Conservation (phyloP, 2,329 filamentous ascomycete genomes). For the Ascochyta koolunga region DNA sequence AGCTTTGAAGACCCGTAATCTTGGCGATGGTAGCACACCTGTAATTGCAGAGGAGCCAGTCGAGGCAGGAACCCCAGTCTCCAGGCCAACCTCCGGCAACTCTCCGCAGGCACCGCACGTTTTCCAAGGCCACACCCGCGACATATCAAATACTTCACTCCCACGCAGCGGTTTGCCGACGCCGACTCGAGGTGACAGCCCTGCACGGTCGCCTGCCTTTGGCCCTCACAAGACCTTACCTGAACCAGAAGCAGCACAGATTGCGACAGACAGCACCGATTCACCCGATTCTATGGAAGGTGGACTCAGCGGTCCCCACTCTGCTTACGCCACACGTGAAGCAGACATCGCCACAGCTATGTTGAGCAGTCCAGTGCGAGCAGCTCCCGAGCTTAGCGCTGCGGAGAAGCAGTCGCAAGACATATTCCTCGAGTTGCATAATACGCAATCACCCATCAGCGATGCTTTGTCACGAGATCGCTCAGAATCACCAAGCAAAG, state of each 20-base stretch:
- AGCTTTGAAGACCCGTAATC: slow-evolving; percentile 47
- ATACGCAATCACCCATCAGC: slow-evolving; percentile 33
- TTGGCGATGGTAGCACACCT: slow-evolving; percentile 53
- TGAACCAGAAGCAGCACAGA: slow-evolving; percentile 55
- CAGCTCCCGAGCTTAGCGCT: slow-evolving; percentile 31
- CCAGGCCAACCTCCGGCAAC: slow-evolving; percentile 42
- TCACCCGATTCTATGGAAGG: slow-evolving; percentile 35
- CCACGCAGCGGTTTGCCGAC: slow-evolving; percentile 62
- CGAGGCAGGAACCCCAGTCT: slow-evolving; percentile 43
- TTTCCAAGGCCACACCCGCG: slow-evolving; percentile 48
- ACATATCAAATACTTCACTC: slow-evolving; percentile 47
- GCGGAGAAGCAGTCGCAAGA: slow-evolving; percentile 43
- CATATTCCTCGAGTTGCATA: slow-evolving; percentile 45
- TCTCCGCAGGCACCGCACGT: slow-evolving; percentile 33
- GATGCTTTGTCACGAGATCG: slow-evolving; percentile 42
- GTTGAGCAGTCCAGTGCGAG: slow-evolving; percentile 28
- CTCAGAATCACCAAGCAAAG: slow-evolving; percentile 56
- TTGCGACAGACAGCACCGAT: slow-evolving; percentile 50
- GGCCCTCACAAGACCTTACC: slow-evolving; percentile 53
- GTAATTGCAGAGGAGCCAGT: slow-evolving; percentile 62
- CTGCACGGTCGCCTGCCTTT: slow-evolving; percentile 64
- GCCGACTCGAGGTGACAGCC: slow-evolving; percentile 65
- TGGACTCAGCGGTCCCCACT: slow-evolving; percentile 29
- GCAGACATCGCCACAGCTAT: slow-evolving; percentile 45
- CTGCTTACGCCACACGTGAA: slow-evolving; percentile 43